Evolutionary conservation across 495 filamentous ascomycete genomes (phyloP), one percentile per base, ranked within the genome.

Genomic region (Annulohypoxylon nitens): DNA sequence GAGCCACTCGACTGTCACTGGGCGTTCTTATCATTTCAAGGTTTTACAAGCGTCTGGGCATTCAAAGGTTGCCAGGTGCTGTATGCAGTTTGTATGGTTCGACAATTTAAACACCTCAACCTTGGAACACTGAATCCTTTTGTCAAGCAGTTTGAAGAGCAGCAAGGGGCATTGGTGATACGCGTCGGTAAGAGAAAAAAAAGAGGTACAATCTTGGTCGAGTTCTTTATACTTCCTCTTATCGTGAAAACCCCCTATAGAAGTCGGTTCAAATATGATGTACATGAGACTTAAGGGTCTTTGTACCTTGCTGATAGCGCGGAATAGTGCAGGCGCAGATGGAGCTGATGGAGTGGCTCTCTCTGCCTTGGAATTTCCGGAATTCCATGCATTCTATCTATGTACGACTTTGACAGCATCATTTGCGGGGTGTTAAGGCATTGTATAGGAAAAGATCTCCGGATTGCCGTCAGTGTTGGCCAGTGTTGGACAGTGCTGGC

Each of bases 381-480:
- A 71, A 75, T 75, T 39, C 47, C 36, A 75, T 71, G 72, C 59
- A 64, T 59, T 50, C 26, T 47, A 65, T 65, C 53, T 63, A 62
- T 23, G 61, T 65, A 41, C 67, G 12, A 63, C 58, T 67, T 70
- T 64, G 64, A 67, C 59, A 71, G 45, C 72, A 71, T 64, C 62
- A 68, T 64, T 75, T 68, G 72, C 72, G 67, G 71, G 71, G 72
- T 71, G 67, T 45, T 25, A 25, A n/a, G 50, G 43, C 47, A 45
- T 62, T 39, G 37, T 23, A 61, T 57, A 63, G 33, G 72, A 10
- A 47, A 73, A 68, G 67, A 75, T 75, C 72, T 54, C 54, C 72
- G 45, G 45, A 41, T 18, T 45, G 14, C 30, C 64, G 43, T 64
- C 20, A 23, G 50, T 41, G 34, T 41, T 67, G 30, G 30, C 30